These are phyloP conservation scores for Sphagnum magellanicum DNA, from an alignment of 228 moss, liverwort and hornwort species.

Conservation along the genomic window DNA sequence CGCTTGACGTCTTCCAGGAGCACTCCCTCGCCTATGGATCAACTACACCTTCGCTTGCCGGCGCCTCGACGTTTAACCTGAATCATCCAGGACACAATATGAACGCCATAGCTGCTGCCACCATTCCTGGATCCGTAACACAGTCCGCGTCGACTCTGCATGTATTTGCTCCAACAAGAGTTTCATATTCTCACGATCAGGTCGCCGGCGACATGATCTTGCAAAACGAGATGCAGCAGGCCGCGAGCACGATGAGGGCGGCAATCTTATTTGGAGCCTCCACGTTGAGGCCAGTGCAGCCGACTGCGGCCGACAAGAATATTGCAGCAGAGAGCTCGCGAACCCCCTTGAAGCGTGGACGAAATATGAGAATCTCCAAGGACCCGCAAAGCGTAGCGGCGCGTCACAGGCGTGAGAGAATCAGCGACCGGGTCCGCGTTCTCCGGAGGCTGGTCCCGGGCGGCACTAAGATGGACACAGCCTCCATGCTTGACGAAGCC, in stretches of 20 bases:
- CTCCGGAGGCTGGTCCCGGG: constrained; percentile 89
- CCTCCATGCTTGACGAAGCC: constrained; percentile 97
- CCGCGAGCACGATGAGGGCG: not conserved
- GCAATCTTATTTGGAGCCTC: constrained; percentile 5
- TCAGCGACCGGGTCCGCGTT: constrained; percentile 85
- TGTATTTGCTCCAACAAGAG: too few species aligned
- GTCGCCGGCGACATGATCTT: not conserved
- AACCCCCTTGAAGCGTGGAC: constrained; percentile 35
- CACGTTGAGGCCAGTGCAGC: not conserved
- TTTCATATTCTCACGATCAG: not conserved
- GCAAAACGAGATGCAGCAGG: not conserved
- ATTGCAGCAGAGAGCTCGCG: constrained; percentile 40
- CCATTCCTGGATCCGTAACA: not conserved
- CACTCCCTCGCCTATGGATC: not conserved
- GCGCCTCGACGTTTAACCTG: not conserved
- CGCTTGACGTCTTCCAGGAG: not conserved
- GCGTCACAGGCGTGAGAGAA: constrained; percentile 81
- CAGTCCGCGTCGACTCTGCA: not conserved
- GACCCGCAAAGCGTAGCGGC: constrained; percentile 98
- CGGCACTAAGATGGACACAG: constrained; percentile 95
- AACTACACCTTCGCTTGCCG: not conserved
- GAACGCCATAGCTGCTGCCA: too few species aligned
- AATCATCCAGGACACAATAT: not conserved
- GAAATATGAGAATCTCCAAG: constrained; percentile 65
- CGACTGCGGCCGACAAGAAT: not conserved